phyloP scores from a whole-genome alignment of 2,329 filamentous ascomycete genomes.

The Calonectria multiphialidica region DNA sequence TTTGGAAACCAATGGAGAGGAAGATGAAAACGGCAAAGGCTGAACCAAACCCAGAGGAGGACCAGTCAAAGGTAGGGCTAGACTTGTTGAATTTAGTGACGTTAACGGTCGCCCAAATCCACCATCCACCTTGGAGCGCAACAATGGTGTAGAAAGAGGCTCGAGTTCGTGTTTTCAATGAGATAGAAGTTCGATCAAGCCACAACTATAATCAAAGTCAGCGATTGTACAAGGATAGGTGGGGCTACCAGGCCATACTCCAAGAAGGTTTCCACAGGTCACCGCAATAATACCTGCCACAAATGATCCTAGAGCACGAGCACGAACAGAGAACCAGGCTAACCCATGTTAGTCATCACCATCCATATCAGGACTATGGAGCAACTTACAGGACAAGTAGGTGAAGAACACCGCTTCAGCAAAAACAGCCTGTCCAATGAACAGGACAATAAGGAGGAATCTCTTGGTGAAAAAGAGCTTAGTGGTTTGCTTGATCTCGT shows the following conservation, averaged over 20 bases:
- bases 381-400: slow-evolving; percentile 58
- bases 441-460: slow-evolving; percentile 74
- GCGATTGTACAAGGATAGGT: background rate
- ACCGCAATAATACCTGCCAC: slow-evolving; percentile 77
- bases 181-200: slow-evolving; percentile 68
- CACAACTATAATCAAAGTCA: slow-evolving; percentile 53
- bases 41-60: slow-evolving; percentile 70
- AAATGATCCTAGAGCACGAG: slow-evolving; percentile 78
- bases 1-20: slow-evolving; percentile 75
- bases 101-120: slow-evolving; percentile 77
- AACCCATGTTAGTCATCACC: slow-evolving; percentile 9
- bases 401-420: slow-evolving; percentile 80
- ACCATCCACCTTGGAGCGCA: slow-evolving; percentile 75
- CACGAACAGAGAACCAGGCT: slow-evolving; percentile 78
- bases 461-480: slow-evolving; percentile 70
- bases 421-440: slow-evolving; percentile 79
- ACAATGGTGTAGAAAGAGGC: slow-evolving; percentile 66
- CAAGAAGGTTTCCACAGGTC: slow-evolving; percentile 74
- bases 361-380: fast-evolving
- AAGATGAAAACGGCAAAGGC: slow-evolving; percentile 78
- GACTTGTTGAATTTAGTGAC: slow-evolving; percentile 70
- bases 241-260: slow-evolving; percentile 54
- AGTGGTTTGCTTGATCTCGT: slow-evolving; percentile 70
- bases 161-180: slow-evolving; percentile 66
- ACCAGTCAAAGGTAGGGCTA: slow-evolving; percentile 76